Percentiles rank a stretch among this genome's conserved stretches.
Evolutionary conservation across 768 basidiomycete species (phyloP).

Genomic region (Collybiopsis luxurians): DNA sequence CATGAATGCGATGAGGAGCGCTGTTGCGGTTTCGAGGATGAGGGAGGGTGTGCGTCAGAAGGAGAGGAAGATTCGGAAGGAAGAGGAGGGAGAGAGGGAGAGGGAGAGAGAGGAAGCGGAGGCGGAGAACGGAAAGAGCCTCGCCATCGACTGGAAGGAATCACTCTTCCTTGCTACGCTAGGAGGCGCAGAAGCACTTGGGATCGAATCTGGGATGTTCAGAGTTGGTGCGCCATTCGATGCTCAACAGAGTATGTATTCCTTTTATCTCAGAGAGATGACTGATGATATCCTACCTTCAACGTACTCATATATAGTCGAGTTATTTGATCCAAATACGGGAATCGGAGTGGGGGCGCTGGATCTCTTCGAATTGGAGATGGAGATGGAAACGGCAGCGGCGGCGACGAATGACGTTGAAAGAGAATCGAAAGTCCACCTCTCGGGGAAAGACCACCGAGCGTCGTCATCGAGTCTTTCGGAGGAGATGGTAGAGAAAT

Average conservation of each 20-base stretch:
- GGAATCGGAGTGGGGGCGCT: constrained; percentile 56
- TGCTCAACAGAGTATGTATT: constrained; percentile 65
- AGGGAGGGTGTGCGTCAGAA: constrained; percentile 47
- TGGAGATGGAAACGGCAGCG: constrained; percentile 17
- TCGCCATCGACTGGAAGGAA: constrained; percentile 80
- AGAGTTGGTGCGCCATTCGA: constrained; percentile 66
- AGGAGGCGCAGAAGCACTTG: constrained; percentile 73
- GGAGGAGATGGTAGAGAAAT: constrained; percentile 72
- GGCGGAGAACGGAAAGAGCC: constrained; percentile 10
- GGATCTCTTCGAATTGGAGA: constrained; percentile 62
- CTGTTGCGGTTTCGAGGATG: constrained; percentile 69
- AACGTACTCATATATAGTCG: constrained; percentile 41
- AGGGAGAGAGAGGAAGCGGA: constrained; percentile 1
- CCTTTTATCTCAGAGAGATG: constrained; percentile 4
- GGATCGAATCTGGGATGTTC: constrained; percentile 57
- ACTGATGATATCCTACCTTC: constrained; percentile 6
- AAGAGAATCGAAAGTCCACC: too few relatives aligned
- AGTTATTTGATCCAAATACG: constrained; percentile 38
- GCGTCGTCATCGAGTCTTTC: constrained; percentile 23
- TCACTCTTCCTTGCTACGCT: constrained; percentile 77
- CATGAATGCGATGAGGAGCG: constrained; percentile 76
- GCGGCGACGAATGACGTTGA: too few relatives aligned
- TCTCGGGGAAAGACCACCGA: constrained; percentile 1
- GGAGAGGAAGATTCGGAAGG: neutral
- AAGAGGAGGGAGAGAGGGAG: neutral